Conservation (phyloP, 495 filamentous ascomycete genomes). For the Aspergillus coremiiformis region DNA sequence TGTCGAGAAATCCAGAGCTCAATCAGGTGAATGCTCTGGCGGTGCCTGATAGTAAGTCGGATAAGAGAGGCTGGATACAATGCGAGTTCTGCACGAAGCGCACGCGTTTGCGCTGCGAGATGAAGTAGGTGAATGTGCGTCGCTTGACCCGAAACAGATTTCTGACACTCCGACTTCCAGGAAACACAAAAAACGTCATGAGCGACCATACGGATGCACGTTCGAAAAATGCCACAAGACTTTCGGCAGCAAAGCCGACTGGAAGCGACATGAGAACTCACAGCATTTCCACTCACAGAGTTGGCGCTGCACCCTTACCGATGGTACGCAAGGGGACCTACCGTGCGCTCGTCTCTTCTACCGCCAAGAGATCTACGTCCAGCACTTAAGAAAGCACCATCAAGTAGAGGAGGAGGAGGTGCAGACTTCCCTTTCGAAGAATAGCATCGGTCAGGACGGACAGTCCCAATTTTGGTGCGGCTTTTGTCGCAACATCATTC, state of each 20-base stretch:
- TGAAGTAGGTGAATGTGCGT: slow-evolving; percentile 49
- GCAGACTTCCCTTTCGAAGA: slow-evolving; percentile 41
- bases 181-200: slow-evolving; percentile 85
- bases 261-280: slow-evolving; percentile 90
- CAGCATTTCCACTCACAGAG: slow-evolving; percentile 71
- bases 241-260: slow-evolving; percentile 92
- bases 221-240: slow-evolving; percentile 61
- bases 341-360: slow-evolving; percentile 54
- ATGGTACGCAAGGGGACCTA: slow-evolving; percentile 23
- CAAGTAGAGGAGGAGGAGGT: slow-evolving; percentile 30
- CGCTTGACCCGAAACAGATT: background rate
- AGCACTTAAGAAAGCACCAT: slow-evolving; percentile 53
- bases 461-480: slow-evolving; percentile 82
- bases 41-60: slow-evolving; percentile 12
- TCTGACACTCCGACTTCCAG: slow-evolving; percentile 34
- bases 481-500: slow-evolving; percentile 60
- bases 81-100: slow-evolving; percentile 51
- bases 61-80: slow-evolving; percentile 34
- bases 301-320: slow-evolving; percentile 61
- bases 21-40: background rate
- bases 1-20: slow-evolving; percentile 15
- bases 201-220: slow-evolving; percentile 83
- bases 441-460: slow-evolving; percentile 61
- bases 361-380: slow-evolving; percentile 51
- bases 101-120: slow-evolving; percentile 56